Base-by-base conservation (phyloP, 352 stramenopile genomes). In the Pythium aphanidermatum region DNA sequence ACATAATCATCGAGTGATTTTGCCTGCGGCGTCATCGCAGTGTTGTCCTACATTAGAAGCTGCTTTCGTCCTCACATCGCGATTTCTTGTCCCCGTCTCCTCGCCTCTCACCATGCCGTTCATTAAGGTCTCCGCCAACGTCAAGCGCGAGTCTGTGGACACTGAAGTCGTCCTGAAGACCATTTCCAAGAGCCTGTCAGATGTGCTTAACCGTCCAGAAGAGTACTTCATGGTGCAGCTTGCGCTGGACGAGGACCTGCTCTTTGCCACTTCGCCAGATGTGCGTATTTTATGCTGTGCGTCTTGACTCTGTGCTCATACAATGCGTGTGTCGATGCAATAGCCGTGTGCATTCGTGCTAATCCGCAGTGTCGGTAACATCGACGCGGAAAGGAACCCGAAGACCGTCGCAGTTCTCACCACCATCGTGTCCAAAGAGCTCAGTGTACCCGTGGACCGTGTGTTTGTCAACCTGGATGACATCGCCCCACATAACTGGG, bases 101-200 rank as follows among this genome's bases (percentile, higher is more conserved):
- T n/a, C n/a, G n/a, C n/a, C n/a, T n/a, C n/a, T n/a, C 29, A 46
- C n/a, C 1, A 74, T 78, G 68, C 68, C 68, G 31, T 70, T 65
- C 55, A 37, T 70, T 17, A 49, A 65, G 35, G 60, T 78, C 35
- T 61, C 55, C 37, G 65, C 48, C 50, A 79, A 75, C 62, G 53
- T 73, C 21, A 45, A 59, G 39, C 63, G 59, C 48, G 38, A 58
- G 23, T 60, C 41, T 14, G 59, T 75, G 26, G 55, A 72, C 51
- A 36, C 54, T n/a, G 41, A 65, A 28, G 43, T 38, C 27, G 42
- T 51, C 16, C 14, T 70, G 13, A 60, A 62, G 50, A 46, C 54
- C 16, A 23, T 79, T 11, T 70, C 68, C 41, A 73, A 75, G 51
- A 63, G 53, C 34, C 31, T 74, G 13, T 65, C 65, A 12, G 38